Conservation (phyloP, 2,329 filamentous ascomycete genomes). For the Talaromyces marneffei region DNA sequence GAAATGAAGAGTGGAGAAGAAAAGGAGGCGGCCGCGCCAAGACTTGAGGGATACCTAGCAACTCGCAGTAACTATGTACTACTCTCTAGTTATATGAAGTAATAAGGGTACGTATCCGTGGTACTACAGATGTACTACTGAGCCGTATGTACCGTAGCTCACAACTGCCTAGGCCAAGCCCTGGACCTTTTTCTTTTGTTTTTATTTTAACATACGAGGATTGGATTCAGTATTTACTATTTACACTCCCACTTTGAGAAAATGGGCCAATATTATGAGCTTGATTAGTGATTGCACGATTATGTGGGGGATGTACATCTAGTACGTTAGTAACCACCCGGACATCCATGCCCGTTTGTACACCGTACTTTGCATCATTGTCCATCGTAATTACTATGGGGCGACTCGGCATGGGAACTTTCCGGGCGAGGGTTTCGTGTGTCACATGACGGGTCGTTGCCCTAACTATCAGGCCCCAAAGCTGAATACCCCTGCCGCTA, state of each 20-base stretch:
- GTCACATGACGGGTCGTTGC: neutral
- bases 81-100: too few species aligned
- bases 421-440: slow-evolving; percentile 1
- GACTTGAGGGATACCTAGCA: neutral
- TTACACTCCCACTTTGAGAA: neutral
- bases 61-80: too few species aligned
- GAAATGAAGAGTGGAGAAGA: slow-evolving; percentile 8
- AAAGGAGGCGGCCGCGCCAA: slow-evolving; percentile 13
- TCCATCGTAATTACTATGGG: neutral
- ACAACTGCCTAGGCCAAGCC: neutral
- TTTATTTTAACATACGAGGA: neutral
- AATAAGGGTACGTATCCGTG: too few species aligned
- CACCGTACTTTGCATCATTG: neutral
- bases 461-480: neutral
- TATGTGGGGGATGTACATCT: neutral
- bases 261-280: neutral
- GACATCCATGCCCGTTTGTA: neutral
- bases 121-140: too few species aligned
- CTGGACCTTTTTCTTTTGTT: too few species aligned
- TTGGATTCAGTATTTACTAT: too few species aligned
- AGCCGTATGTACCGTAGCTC: too few species aligned
- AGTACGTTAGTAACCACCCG: neutral
- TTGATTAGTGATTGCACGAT: neutral
- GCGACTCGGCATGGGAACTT: slow-evolving; percentile 2
- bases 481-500: neutral